Evolutionary conservation across 768 basidiomycete genomes (phyloP).

Genomic region (Trametes cinnabarina): DNA sequence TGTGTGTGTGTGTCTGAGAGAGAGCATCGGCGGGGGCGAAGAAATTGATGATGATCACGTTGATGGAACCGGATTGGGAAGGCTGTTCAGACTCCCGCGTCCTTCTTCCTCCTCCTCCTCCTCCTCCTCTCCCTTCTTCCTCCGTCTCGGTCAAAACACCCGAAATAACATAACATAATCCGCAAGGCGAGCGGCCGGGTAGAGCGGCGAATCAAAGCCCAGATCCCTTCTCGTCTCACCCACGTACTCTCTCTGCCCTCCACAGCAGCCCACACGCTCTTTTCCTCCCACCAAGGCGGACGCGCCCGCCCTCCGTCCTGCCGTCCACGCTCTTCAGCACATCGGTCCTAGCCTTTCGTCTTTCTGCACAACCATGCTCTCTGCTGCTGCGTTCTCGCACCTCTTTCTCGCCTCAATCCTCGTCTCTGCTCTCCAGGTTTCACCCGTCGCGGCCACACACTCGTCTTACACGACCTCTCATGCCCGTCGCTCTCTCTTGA

Average conservation of each 20-base stretch:
- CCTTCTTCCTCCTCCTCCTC: not conserved
- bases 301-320: conserved; percentile 25
- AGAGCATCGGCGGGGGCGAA: not conserved
- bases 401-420: conserved; percentile 26
- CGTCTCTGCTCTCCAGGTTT: conserved; percentile 24
- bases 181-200: not conserved
- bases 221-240: conserved; percentile 16
- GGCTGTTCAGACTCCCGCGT: not conserved
- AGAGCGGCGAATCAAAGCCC: not conserved
- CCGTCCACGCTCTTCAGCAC: conserved; percentile 34
- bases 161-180: not conserved
- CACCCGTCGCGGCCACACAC: conserved; percentile 37
- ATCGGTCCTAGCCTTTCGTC: conserved; percentile 23
- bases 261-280: conserved; percentile 39
- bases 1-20: not conserved
- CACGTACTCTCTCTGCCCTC: conserved; percentile 21
- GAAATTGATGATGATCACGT: conserved; percentile 2
- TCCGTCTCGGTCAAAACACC: conserved; percentile 1
- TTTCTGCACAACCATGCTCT: conserved; percentile 7
- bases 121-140: not conserved
- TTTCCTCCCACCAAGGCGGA: conserved; percentile 34
- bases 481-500: conserved; percentile 31
- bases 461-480: conserved; percentile 38
- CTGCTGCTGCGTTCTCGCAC: not conserved
- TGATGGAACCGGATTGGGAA: not conserved